Conservation (phyloP, 768 basidiomycete genomes). For the Podaxis sp. region DNA sequence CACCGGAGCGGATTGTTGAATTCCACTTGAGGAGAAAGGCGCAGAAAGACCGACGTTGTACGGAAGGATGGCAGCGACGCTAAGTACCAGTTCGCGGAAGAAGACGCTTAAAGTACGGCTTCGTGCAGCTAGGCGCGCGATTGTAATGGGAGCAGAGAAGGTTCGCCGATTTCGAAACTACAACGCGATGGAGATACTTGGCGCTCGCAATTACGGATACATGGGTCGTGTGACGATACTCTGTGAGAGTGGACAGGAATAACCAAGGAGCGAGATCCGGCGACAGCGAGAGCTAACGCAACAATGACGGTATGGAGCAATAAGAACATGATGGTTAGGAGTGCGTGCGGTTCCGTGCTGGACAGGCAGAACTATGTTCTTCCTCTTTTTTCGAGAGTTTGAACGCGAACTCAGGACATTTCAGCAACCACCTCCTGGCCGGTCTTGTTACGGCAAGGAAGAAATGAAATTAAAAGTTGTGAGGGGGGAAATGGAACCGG, state of each 20-base stretch:
- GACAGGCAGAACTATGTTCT: background rate
- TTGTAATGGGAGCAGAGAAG: background rate
- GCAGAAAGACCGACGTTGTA: too few species aligned
- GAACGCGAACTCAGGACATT: background rate
- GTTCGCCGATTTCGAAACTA: background rate
- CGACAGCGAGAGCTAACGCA: background rate
- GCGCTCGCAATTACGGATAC: background rate
- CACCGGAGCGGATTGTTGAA: too few species aligned
- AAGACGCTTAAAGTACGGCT: too few species aligned
- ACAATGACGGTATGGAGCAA: background rate
- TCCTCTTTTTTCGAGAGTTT: background rate
- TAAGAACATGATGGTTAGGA: background rate
- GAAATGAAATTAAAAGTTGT: background rate
- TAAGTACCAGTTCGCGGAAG: too few species aligned
- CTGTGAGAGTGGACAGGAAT: background rate
- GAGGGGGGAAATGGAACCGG: background rate
- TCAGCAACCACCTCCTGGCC: background rate
- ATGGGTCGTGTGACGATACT: background rate
- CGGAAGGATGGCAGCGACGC: too few species aligned
- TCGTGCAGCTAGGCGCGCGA: too few species aligned
- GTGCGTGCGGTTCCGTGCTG: background rate
- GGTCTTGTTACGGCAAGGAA: background rate
- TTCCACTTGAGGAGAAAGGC: too few species aligned
- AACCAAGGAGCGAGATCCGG: slow-evolving; percentile 1
- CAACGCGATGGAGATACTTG: background rate